Evolutionary conservation across 371 early-diverging fungal genomes (phyloP).

Genomic region (Actinomortierella wolfii): DNA sequence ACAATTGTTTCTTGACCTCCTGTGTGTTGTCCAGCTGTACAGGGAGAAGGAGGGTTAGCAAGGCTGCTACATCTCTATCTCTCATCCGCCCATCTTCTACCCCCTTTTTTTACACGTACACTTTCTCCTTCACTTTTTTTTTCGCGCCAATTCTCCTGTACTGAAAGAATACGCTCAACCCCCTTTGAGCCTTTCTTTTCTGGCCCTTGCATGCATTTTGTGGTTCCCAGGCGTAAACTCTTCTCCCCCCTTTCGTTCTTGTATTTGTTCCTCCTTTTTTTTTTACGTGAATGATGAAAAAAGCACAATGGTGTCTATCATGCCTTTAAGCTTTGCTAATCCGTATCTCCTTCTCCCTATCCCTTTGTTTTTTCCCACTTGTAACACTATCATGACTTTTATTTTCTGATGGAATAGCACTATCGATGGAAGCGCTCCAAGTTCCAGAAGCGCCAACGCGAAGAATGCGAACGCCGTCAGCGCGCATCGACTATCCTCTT

Average conservation of each 20-base stretch:
- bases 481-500: neutral
- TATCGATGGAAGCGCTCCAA: slow-evolving; percentile 29
- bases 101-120: no score
- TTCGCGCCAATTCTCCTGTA: neutral
- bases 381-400: neutral
- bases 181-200: neutral
- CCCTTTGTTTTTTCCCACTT: neutral
- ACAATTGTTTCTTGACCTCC: no score
- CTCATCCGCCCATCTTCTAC: no score
- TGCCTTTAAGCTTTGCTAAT: neutral
- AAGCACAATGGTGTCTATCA: neutral
- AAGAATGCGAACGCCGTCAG: slow-evolving; percentile 5
- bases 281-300: neutral
- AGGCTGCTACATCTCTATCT: no score
- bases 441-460: slow-evolving; percentile 11
- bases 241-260: neutral
- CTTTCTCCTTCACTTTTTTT: neutral
- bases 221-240: neutral
- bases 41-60: no score
- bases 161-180: neutral
- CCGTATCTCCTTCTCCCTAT: neutral
- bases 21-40: no score
- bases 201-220: neutral
- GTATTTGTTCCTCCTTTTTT: slow-evolving; percentile 1
- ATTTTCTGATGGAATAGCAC: slow-evolving; percentile 4